These are phyloP conservation scores for Xylaria telfairii DNA, from an alignment of 495 filamentous ascomycete genomes.

Conservation along the genomic window DNA sequence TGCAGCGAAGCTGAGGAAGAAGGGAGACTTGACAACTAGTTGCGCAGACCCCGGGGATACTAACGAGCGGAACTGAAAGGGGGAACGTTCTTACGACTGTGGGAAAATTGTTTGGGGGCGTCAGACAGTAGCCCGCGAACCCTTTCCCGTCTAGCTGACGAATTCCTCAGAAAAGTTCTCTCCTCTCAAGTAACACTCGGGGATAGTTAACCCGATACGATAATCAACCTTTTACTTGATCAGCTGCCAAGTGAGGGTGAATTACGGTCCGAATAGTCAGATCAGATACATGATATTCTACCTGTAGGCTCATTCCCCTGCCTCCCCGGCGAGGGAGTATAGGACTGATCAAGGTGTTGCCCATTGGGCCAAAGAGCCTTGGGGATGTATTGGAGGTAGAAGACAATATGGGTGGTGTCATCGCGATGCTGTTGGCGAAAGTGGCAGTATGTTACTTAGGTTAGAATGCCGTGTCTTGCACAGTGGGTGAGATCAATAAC, in stretches of 20 bases:
- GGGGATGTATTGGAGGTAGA: background rate
- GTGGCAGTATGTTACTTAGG: background rate
- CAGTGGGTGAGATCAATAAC: constrained; percentile 17
- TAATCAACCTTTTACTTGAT: background rate
- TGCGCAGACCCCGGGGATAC: too few species aligned
- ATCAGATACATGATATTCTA: background rate
- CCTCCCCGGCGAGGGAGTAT: background rate
- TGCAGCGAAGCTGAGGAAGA: background rate
- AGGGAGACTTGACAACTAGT: background rate
- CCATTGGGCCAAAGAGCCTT: background rate
- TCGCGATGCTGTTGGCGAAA: background rate
- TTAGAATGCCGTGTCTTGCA: background rate
- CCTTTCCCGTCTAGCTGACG: background rate
- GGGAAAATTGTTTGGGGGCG: background rate
- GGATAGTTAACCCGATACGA: background rate
- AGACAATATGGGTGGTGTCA: too few species aligned
- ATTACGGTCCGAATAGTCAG: background rate
- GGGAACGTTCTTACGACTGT: background rate
- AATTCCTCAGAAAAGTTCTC: background rate
- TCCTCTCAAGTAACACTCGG: background rate
- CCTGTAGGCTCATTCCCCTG: background rate
- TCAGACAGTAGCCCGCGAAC: background rate
- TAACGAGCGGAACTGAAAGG: background rate
- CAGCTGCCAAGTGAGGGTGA: background rate
- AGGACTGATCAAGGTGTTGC: background rate